Base-by-base conservation (phyloP, 208 protist genomes). In the Trypanosoma vivax region DNA sequence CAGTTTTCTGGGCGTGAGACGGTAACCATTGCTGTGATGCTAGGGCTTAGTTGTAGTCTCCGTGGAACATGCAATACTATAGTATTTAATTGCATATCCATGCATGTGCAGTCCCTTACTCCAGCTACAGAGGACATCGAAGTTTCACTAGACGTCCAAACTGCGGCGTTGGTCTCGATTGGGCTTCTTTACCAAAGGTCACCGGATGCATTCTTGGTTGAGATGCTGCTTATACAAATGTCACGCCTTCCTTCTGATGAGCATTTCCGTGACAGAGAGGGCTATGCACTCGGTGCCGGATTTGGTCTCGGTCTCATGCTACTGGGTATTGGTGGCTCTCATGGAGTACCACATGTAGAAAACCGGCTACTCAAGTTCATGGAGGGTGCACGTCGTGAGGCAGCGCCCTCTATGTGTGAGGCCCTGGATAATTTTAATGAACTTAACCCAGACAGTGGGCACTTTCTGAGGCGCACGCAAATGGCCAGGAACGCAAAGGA, bases 11-110 rank as follows among this genome's bases (percentile, higher is more conserved):
- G 80, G 38, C 79, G 79, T 21, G 86, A 93, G 53, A 64, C 68
- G 14, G 83, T 76, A 9, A 84, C 86, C 1, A 86, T 85, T 58
- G 76, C 86, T 2, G 86, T 93, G 6, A 76, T 93, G 73, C 60
- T 93, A 7, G 86, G 86, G 1, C 70, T 93, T 18, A 85, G 79
- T 63, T 93, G 81, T 75, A 90, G 86, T 65, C 83, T 89, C 54
- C 80, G 81, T 28, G 86, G 81, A 28, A 87, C 81, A 23, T 76
- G 66, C 50, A 89, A 83, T 40, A 72, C 73, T 54, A 56, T 85
- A 19, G 79, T 93, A 19, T 90, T 88, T 49, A 79, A 80, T 64
- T 93, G 86, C 65, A 55, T 93, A 1, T 84, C 86, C 11, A 81
- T 93, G 56, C 86, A 93, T 56, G 69, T 88, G 19, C 81, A 80